Evolutionary conservation across 2,329 filamentous ascomycete species (phyloP), one percentile per base, ranked within the genome.

Genomic region (Penicillium sclerotiorum): DNA sequence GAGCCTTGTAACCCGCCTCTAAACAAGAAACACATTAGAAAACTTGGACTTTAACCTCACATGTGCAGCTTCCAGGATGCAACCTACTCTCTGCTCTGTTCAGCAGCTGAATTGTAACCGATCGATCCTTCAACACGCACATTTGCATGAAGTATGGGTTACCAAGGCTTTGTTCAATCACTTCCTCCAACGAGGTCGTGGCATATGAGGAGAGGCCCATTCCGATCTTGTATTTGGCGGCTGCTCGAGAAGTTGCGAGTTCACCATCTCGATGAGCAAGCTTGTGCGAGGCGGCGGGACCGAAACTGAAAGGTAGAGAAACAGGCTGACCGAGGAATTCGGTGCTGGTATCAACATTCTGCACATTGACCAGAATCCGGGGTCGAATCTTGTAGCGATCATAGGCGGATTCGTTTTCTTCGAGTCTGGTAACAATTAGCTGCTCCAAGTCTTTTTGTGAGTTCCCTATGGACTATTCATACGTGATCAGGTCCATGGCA

Each of bases 121-220:
- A 56, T 5, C 77, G 70, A 60, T 83, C 76, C 55, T 77, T 75
- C 44, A 82, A 64, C 9, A 81, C 70, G 58, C 77, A 80, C 55
- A 83, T 67, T 60, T 84, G 81, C 63, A 84, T 78, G n/a, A 73
- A 73, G 52, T 80, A 77, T 0, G 78, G 72, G 45, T 73, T 77
- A 7, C 68, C 71, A 0, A 68, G 64, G 2, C 64, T 64, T 30
- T 77, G 65, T 0, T 66, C 61, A 2, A 69, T 64, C 0, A 83
- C 78, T 8, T 80, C 74, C 51, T 79, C 75, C 15, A 80, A 61
- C 0, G 69, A 62, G 25, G 69, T 68, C 12, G 72, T 80, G 5
- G 78, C 69, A 47, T 74, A 81, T 1, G 68, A 73, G 0, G 75
- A 79, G 11, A 81, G 63, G 1, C 70, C 77, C 77, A 80, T 80